phyloP scores from a whole-genome alignment of 257 asterid genomes.

The Solanum medicagineum region DNA sequence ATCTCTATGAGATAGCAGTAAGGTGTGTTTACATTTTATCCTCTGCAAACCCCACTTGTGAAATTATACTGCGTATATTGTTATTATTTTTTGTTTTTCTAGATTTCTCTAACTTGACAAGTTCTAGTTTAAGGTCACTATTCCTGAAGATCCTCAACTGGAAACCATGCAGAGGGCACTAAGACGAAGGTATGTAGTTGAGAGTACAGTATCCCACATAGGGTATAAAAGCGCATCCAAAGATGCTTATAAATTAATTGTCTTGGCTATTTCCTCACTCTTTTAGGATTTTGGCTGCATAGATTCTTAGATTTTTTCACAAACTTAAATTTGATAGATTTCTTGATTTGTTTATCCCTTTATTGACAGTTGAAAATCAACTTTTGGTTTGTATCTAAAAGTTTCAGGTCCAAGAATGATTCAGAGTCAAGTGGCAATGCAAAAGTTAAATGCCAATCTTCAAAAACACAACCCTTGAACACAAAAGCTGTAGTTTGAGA shows the following conservation, averaged over 20 bases:
- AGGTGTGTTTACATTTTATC: background rate
- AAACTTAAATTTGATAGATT: background rate
- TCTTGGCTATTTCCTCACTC: background rate
- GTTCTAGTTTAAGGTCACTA: conserved; percentile 36
- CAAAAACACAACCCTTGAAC: conserved; percentile 28
- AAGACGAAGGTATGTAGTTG: conserved; percentile 34
- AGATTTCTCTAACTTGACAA: background rate
- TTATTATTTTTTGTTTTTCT: no score
- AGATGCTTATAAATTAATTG: background rate
- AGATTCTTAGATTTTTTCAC: background rate
- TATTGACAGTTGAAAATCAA: background rate
- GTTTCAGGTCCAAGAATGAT: background rate
- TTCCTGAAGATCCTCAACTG: conserved; percentile 71
- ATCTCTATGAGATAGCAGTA: no score
- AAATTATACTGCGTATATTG: background rate
- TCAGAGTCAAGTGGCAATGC: background rate
- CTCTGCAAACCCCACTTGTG: background rate
- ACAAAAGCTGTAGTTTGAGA: conserved; percentile 44
- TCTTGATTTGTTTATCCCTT: background rate
- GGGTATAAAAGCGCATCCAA: background rate
- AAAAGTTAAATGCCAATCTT: background rate
- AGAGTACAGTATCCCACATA: background rate
- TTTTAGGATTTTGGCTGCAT: background rate
- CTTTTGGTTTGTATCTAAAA: background rate
- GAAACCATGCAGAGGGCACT: conserved; percentile 66